Percentiles rank a stretch among this genome's conserved stretches.
These are phyloP conservation scores for Acer yangbiense DNA, from an alignment of 345 rosid genomes.

Conservation along the genomic window DNA sequence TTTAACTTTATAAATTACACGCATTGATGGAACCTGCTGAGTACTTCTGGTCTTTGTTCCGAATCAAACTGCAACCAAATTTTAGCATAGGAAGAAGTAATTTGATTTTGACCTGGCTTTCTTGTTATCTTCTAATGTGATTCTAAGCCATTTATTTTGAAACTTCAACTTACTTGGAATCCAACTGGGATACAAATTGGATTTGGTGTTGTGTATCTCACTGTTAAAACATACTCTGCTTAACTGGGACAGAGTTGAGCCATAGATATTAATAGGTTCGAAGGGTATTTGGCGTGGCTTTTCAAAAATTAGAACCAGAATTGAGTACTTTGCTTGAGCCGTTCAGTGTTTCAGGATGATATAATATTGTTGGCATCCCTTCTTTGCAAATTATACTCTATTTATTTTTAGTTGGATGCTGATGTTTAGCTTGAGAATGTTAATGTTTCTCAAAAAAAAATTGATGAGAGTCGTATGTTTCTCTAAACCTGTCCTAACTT, in stretches of 20 bases:
- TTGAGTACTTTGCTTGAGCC: conserved; percentile 2
- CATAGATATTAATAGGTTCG: neutral
- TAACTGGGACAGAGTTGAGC: neutral
- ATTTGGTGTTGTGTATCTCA: neutral
- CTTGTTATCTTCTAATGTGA: neutral
- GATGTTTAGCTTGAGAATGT: neutral
- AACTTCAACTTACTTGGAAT: neutral
- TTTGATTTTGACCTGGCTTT: conserved; percentile 1
- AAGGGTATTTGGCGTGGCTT: neutral
- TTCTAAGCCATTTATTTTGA: neutral
- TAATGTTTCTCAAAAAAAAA: conserved; percentile 2
- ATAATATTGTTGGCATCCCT: neutral
- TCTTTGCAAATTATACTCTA: neutral
- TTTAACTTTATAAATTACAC: neutral
- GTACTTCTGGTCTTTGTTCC: neutral
- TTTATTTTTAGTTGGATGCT: conserved; percentile 4
- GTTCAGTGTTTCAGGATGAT: neutral
- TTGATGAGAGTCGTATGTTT: neutral
- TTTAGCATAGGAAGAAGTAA: neutral
- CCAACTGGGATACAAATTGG: neutral
- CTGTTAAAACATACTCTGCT: neutral
- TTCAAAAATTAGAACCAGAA: neutral
- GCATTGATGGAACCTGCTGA: neutral
- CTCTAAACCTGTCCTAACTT: conserved; percentile 20
- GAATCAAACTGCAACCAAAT: neutral